Conservation (phyloP, 2,329 filamentous ascomycete genomes). For the Phialemonium atrogriseum region DNA sequence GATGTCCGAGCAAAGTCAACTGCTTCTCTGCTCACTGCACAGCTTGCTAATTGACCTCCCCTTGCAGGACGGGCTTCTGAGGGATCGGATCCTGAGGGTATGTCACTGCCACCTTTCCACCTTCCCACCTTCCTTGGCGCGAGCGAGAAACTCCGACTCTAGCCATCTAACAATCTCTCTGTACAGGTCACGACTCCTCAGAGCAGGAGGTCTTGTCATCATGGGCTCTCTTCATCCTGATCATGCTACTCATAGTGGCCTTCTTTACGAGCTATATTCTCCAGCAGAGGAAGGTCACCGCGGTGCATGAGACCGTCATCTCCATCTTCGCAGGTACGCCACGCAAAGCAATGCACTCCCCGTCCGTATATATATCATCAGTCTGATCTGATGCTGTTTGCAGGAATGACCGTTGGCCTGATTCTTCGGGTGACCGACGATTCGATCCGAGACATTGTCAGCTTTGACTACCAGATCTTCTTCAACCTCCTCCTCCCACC, state of each 20-base stretch:
- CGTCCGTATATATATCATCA: too few species aligned
- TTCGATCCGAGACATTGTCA: slow-evolving; percentile 82
- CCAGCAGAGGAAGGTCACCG: slow-evolving; percentile 93
- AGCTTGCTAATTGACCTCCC: too few species aligned
- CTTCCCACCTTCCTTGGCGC: slow-evolving; percentile 1
- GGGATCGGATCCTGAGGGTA: slow-evolving; percentile 40
- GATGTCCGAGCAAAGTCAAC: too few species aligned
- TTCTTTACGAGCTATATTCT: slow-evolving; percentile 97
- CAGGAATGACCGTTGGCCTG: slow-evolving; percentile 92
- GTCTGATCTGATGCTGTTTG: slow-evolving; percentile 1
- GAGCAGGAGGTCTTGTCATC: slow-evolving; percentile 93
- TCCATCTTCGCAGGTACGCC: slow-evolving; percentile 86
- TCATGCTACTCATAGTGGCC: slow-evolving; percentile 84
- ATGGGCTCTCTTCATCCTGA: slow-evolving; percentile 96
- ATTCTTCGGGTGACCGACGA: slow-evolving; percentile 75
- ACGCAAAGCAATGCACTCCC: too few species aligned
- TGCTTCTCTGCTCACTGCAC: too few species aligned
- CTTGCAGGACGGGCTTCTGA: slow-evolving; percentile 32
- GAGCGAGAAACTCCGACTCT: too few species aligned
- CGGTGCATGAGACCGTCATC: slow-evolving; percentile 94
- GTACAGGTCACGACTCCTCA: slow-evolving; percentile 61
- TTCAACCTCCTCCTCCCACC: slow-evolving; percentile 98
- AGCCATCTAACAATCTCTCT: too few species aligned
- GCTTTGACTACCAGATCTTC: slow-evolving; percentile 98
- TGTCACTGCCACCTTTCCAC: slow-evolving; percentile 7